Percentiles rank a stretch among this genome's conserved stretches.
Conservation (phyloP, 1,284 basidiomycete species). For the Coniferiporia sulphurascens region DNA sequence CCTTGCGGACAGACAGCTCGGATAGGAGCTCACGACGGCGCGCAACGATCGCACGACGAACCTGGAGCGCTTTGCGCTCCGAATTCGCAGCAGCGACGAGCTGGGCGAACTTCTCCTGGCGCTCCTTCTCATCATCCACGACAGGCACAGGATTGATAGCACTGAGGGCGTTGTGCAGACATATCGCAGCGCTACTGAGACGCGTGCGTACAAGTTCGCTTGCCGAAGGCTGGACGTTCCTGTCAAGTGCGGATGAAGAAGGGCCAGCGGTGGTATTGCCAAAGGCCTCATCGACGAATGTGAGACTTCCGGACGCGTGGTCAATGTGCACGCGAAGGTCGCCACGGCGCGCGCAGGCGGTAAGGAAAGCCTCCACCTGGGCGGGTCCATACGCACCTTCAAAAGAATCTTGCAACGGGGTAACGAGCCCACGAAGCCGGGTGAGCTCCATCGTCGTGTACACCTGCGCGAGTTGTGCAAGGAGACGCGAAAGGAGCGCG, state of each 20-base stretch:
- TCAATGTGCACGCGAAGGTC: constrained; percentile 89
- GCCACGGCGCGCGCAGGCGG: constrained; percentile 86
- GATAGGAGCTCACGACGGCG: constrained; percentile 84
- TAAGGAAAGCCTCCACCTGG: constrained; percentile 88
- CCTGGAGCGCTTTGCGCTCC: constrained; percentile 72
- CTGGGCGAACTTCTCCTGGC: constrained; percentile 46
- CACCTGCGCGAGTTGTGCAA: constrained; percentile 91
- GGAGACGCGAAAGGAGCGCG: constrained; percentile 90
- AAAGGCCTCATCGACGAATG: constrained; percentile 81
- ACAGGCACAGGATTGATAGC: constrained; percentile 41
- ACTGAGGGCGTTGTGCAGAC: constrained; percentile 67
- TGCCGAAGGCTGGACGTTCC: constrained; percentile 62
- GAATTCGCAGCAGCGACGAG: constrained; percentile 58
- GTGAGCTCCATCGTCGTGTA: constrained; percentile 86
- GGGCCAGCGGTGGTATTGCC: constrained; percentile 21
- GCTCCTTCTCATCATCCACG: constrained; percentile 40
- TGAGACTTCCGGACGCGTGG: constrained; percentile 83
- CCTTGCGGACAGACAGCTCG: constrained; percentile 82
- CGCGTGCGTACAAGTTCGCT: constrained; percentile 71
- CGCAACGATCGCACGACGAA: constrained; percentile 80
- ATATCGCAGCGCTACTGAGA: constrained; percentile 69
- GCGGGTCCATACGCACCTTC: constrained; percentile 57
- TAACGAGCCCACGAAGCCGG: constrained; percentile 72
- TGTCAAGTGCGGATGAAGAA: constrained; percentile 28
- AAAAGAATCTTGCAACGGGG: constrained; percentile 63